Evolutionary conservation across 139 green algal species (phyloP), one percentile per base, ranked within the genome.

Genomic region (Trebouxia sp.): DNA sequence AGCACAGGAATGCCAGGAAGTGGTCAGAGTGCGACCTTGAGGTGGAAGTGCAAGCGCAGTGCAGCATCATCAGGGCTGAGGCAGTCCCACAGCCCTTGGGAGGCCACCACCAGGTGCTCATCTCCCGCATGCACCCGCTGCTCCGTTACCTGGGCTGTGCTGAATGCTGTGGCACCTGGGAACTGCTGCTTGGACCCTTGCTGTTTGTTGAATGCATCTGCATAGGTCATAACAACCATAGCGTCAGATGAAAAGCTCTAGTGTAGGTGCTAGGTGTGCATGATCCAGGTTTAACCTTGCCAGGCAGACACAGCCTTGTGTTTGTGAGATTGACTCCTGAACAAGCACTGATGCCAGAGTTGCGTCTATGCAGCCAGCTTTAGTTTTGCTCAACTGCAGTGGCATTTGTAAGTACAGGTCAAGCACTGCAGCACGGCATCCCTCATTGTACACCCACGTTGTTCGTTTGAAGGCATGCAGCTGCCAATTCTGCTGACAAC

Each of bases 21-120:
- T 6, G 35, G 14, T 12, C 32, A 8, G 20, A 43, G 32, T n/a
- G 37, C 20, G 17, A 72, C 75, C 75, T 80, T 80, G 24, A 80
- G 75, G 55, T 80, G 75, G 51, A 80, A 70, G 38, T 80, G 75
- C 26, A 48, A 53, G 24, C 75, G 75, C 75, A 80, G 50, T 39
- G 75, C 75, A 6, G 51, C 75, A 35, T 80, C 75, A 72, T 80
- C 75, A 28, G 75, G 50, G 50, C 51, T 80, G 24, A 80, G 17
- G 7, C 51, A 15, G 26, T 80, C 10, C 75, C 75, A 80, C 9
- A 80, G 7, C 11, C 37, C 51, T 10, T 35, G 35, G 28, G 51
- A 56, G 51, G 51, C 75, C 8, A 80, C 35, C 6, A 80, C 37
- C 35, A 80, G 35, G 51, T 80, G 75, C 53, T 80, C 75, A 50